phyloP scores from a whole-genome alignment of 2,329 filamentous ascomycete genomes.

The Phaeosphaeria sp. region DNA sequence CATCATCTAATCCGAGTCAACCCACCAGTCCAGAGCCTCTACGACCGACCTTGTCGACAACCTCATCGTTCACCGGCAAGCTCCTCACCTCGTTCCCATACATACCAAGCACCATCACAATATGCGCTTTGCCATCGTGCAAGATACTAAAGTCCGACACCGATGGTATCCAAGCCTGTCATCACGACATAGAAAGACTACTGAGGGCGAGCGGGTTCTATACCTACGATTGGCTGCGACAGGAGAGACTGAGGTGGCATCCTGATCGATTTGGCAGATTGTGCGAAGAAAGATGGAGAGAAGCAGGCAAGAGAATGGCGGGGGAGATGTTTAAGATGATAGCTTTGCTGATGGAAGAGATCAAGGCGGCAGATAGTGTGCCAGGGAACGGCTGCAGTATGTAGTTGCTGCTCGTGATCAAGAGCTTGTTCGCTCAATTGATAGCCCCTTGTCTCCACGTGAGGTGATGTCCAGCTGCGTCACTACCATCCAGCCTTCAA shows the following conservation, averaged over 20 bases:
- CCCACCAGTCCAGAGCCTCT: background rate
- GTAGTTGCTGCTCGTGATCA: background rate
- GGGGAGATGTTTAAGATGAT: conserved; percentile 49
- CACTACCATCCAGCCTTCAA: conserved; percentile 47
- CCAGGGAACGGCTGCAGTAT: background rate
- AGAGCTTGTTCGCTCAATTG: background rate
- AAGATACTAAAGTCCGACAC: conserved; percentile 29
- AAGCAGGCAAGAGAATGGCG: conserved; percentile 37
- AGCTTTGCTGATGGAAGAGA: conserved; percentile 37
- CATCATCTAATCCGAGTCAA: conserved; percentile 4
- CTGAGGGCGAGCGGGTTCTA: conserved; percentile 42
- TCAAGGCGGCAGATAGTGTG: conserved; percentile 11
- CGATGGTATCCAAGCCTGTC: conserved; percentile 38
- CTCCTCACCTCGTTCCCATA: conserved; percentile 40
- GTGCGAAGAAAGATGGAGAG: conserved; percentile 40
- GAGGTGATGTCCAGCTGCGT: background rate
- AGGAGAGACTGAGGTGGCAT: conserved; percentile 47
- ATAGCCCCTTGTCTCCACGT: background rate
- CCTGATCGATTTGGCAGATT: conserved; percentile 46
- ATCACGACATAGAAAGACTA: conserved; percentile 42
- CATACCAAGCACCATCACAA: conserved; percentile 29
- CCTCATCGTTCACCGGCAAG: conserved; percentile 36
- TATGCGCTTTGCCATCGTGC: conserved; percentile 33
- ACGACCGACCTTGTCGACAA: conserved; percentile 26
- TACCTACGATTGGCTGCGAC: conserved; percentile 44